Evolutionary conservation across 1,284 basidiomycete species (phyloP).

Genomic region (Melanopsichium pennsylvanicum): DNA sequence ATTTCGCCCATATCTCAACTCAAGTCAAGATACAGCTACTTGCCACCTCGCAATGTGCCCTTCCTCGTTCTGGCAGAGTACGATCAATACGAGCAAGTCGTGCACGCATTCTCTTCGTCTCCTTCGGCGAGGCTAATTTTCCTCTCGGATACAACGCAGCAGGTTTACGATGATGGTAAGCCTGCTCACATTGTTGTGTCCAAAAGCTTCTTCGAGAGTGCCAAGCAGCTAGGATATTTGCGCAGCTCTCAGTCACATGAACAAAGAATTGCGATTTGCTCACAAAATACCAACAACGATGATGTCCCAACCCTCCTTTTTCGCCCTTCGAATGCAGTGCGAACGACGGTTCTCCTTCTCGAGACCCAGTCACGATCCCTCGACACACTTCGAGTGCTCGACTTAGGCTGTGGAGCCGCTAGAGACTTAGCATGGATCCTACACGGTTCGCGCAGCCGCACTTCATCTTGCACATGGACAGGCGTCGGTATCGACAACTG

Average conservation of each 20-base stretch:
- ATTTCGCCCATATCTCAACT: conserved; percentile 20
- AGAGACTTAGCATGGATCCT: conserved; percentile 40
- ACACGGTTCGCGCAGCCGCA: conserved; percentile 26
- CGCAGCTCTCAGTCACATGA: conserved; percentile 8
- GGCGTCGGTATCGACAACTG: conserved; percentile 42
- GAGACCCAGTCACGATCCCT: background rate
- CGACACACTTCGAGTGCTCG: conserved; percentile 9
- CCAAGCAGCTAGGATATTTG: background rate
- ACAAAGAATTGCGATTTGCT: background rate
- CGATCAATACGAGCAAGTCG: conserved; percentile 7
- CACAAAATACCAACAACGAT: background rate
- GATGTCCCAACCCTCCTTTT: conserved; percentile 34
- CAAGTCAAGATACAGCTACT: conserved; percentile 42
- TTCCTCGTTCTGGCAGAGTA: conserved; percentile 26
- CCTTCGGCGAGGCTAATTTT: conserved; percentile 14
- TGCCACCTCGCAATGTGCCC: conserved; percentile 23
- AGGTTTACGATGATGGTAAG: background rate
- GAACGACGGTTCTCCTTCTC: conserved; percentile 4
- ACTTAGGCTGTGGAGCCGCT: conserved; percentile 39
- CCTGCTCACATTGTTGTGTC: background rate
- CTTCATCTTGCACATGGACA: conserved; percentile 6
- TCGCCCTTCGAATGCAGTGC: conserved; percentile 27
- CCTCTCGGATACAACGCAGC: background rate
- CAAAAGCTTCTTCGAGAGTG: conserved; percentile 5
- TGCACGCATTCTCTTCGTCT: conserved; percentile 11